Conservation (phyloP, 1,139 yeast genomes). For the Geotrichum aggregatum region DNA sequence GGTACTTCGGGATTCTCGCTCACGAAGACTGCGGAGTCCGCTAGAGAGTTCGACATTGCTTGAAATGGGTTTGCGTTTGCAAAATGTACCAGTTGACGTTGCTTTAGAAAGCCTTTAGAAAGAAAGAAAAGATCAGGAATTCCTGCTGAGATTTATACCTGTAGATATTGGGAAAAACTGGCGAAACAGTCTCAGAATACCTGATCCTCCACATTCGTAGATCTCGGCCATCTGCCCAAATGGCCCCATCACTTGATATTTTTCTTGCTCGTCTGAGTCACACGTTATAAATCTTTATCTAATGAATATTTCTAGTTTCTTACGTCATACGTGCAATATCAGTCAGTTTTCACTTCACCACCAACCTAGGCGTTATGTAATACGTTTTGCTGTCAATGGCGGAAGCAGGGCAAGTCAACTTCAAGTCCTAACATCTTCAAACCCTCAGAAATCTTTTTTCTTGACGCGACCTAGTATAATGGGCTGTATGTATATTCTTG, state of each 20-base stretch:
- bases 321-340: background rate
- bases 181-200: background rate
- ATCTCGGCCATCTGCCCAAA: background rate
- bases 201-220: constrained; percentile 3
- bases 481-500: constrained; percentile 15
- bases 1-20: background rate
- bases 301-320: no score
- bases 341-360: background rate
- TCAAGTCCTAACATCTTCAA: background rate
- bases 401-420: no score
- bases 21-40: constrained; percentile 5
- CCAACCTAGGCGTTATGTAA: background rate
- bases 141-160: no score
- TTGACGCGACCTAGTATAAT: constrained; percentile 1
- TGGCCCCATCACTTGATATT: background rate
- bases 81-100: background rate
- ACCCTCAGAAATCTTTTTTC: background rate
- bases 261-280: background rate
- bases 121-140: background rate
- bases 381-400: background rate
- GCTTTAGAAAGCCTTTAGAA: background rate
- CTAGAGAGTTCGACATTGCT: background rate
- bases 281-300: no score
- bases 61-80: background rate
- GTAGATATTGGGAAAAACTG: background rate